A percentile compares a stretch with the other conserved stretches of the same genome.
Evolutionary conservation across 2,329 filamentous ascomycete genomes (phyloP).

Genomic region (Tolypocladium cylindrosporum): DNA sequence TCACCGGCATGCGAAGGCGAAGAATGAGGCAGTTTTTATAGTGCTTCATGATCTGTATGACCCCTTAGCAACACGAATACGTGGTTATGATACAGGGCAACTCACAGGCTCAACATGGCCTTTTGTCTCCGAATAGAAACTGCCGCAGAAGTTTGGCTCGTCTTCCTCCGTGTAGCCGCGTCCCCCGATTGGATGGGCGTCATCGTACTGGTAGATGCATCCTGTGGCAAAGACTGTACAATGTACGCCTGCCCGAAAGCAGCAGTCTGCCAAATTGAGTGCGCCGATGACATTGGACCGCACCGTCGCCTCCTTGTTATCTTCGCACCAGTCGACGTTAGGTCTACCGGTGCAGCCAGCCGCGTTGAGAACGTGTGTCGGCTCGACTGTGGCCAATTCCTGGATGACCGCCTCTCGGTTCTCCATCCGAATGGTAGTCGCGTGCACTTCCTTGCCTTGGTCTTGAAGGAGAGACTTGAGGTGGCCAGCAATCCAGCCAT

Average conservation of each 20-base stretch:
- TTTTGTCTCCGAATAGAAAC: constrained; percentile 61
- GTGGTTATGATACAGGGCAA: background rate
- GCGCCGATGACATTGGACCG: constrained; percentile 58
- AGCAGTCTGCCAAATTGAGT: constrained; percentile 52
- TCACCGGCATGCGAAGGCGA: constrained; percentile 59
- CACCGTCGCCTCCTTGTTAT: constrained; percentile 57
- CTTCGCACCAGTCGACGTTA: constrained; percentile 64
- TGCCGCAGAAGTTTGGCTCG: constrained; percentile 53
- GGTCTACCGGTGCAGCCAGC: constrained; percentile 57
- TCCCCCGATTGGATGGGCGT: constrained; percentile 48
- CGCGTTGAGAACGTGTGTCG: constrained; percentile 57
- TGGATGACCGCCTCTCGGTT: constrained; percentile 45
- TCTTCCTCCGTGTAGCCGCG: constrained; percentile 52
- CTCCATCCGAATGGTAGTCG: constrained; percentile 56
- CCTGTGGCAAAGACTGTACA: constrained; percentile 58
- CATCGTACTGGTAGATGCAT: constrained; percentile 57
- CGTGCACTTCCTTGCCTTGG: constrained; percentile 50
- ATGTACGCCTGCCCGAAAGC: constrained; percentile 48
- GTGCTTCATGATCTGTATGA: constrained; percentile 44
- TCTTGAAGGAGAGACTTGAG: constrained; percentile 46
- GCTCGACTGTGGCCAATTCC: constrained; percentile 48
- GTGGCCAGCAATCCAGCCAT: constrained; percentile 54
- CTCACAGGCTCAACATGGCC: constrained; percentile 46
- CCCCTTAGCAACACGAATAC: background rate
- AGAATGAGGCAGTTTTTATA: constrained; percentile 54